A percentile compares a stretch with the other conserved stretches of the same genome.
These are phyloP conservation scores for Tieghemostelium lacteum DNA, from an alignment of 78 protist genomes.

Conservation along the genomic window DNA sequence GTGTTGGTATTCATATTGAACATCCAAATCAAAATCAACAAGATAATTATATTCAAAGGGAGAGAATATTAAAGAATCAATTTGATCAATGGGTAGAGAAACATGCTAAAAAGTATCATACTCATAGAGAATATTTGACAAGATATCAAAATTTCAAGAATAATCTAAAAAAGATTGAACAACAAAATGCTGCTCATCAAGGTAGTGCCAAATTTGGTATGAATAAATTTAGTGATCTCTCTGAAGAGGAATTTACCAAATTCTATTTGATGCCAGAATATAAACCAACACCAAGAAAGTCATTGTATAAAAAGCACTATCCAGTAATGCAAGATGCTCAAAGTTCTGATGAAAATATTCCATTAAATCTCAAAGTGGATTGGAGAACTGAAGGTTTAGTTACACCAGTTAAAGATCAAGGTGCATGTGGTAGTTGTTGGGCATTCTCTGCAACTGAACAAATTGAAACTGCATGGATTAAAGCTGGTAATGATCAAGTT, in stretches of 20 bases:
- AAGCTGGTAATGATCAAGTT: neutral
- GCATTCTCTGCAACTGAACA: constrained; percentile 17
- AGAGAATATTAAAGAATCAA: too few relatives aligned
- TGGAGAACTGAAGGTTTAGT: constrained; percentile 76
- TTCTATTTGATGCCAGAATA: neutral
- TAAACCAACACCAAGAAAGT: neutral
- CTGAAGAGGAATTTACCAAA: constrained; percentile 30
- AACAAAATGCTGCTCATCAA: neutral
- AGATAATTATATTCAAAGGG: too few relatives aligned
- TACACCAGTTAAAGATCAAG: constrained; percentile 77
- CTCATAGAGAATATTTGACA: neutral
- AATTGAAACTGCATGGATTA: neutral
- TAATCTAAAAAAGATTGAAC: neutral
- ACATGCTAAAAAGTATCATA: constrained; percentile 4
- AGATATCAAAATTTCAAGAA: constrained; percentile 28
- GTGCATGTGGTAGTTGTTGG: constrained; percentile 73
- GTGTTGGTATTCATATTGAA: too few relatives aligned
- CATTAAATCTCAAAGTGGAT: constrained; percentile 6
- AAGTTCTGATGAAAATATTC: neutral
- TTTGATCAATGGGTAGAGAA: constrained; percentile 41
- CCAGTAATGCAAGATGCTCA: neutral
- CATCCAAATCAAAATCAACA: too few relatives aligned
- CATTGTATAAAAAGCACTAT: neutral
- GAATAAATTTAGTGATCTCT: constrained; percentile 64
- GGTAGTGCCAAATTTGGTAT: constrained; percentile 31